These are phyloP conservation scores for Rhodotorula toruloides DNA, from an alignment of 768 basidiomycete species.

Conservation along the genomic window DNA sequence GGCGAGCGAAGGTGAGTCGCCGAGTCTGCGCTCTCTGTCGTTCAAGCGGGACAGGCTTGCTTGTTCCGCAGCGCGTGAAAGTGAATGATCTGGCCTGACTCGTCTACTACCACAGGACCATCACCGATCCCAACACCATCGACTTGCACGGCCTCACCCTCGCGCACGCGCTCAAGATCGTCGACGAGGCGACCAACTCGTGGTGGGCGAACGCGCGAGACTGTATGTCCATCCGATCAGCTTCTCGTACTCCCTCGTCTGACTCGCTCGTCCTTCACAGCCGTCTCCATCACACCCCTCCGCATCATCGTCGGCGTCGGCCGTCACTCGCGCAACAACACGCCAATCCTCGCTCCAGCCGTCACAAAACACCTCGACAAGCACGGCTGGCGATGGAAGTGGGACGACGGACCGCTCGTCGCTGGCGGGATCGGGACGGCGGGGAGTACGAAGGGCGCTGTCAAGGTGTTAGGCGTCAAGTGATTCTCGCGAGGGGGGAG, in stretches of 20 bases:
- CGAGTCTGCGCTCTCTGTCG: neutral
- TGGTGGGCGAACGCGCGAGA: slow-evolving; percentile 35
- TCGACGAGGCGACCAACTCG: slow-evolving; percentile 32
- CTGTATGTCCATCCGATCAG: neutral
- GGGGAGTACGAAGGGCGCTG: slow-evolving; percentile 6
- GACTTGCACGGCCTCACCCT: slow-evolving; percentile 41
- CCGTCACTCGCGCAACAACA: slow-evolving; percentile 36
- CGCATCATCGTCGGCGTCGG: slow-evolving; percentile 42
- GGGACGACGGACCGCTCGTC: slow-evolving; percentile 27
- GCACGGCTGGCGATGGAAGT: slow-evolving; percentile 39
- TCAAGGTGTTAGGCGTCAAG: slow-evolving; percentile 11
- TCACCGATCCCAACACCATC: slow-evolving; percentile 19
- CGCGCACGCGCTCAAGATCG: slow-evolving; percentile 37
- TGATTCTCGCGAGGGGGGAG: no score
- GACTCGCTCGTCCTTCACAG: slow-evolving; percentile 1
- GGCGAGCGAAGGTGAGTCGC: slow-evolving; percentile 41
- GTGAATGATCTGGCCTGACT: neutral
- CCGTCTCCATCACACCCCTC: slow-evolving; percentile 16
- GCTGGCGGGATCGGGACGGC: slow-evolving; percentile 5
- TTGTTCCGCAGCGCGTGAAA: neutral
- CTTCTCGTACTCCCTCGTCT: neutral
- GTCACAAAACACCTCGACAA: slow-evolving; percentile 40
- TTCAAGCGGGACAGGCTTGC: neutral
- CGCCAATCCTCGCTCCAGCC: slow-evolving; percentile 38
- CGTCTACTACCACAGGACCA: neutral